Evolutionary conservation across 352 stramenopile genomes (phyloP), one percentile per base, ranked within the genome.

Genomic region (Globisporangium cederbergense): DNA sequence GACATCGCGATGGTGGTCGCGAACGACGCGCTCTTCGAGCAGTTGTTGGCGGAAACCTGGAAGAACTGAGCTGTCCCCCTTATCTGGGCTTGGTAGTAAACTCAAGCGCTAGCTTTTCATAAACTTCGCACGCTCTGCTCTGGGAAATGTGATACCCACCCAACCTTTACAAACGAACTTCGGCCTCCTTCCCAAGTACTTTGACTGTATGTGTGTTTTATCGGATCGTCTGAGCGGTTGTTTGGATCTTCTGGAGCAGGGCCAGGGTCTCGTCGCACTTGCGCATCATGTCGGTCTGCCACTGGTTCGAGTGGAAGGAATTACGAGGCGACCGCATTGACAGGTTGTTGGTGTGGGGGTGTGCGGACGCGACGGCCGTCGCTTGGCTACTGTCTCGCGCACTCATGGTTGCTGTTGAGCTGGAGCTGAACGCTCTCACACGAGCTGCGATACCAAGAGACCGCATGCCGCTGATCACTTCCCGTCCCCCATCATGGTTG

Each of bases 21-120:
- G 1, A 76, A 76, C 42, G 86, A 94, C 53, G 69, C 36, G 7
- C 80, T 89, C 58, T 89, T 94, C 47, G 67, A 78, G 38, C 78
- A 89, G 52, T 66, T 94, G 38, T 69, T 94, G 4, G 70, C 74
- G 2, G 84, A 94, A 46, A 89, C 79, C 54, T 94, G 85, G 85
- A 75, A 70, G 64, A 85, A 49, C 43, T 49, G 43, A 49, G 43
- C 6, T 20, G 43, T 10, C 16, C 10, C 10, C 3, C 9, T 8
- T 40, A 8, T 3, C 9, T 22, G 16, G 5, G 5, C 5, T 49
- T 49, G 25, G 25, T 28, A 28, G 25, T 28, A 28, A 28, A 28
- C 25, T 28, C 25, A 28, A 4, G 0, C 42, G n/a, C 42, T 1
- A 1, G 11, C 7, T 40, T 40, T 40, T 40, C 8, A 40, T 28